Evolutionary conservation across 2,329 filamentous ascomycete species (phyloP), one percentile per base, ranked within the genome.

Genomic region (Endothia cerciana): DNA sequence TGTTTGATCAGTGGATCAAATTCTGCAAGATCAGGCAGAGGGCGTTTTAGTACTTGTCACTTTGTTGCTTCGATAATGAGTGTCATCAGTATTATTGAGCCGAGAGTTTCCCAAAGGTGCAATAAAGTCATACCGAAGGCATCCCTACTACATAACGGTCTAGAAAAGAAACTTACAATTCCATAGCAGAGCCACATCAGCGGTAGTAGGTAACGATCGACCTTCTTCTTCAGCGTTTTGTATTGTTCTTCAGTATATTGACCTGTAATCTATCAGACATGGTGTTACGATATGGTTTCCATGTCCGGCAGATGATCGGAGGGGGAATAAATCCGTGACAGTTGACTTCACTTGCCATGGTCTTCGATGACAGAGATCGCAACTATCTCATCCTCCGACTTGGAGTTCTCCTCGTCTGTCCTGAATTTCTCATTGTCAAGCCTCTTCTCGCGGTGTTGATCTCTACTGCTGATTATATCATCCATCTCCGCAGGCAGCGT

Each of bases 121-220:
- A 22, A 19, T 7, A 19, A 45, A n/a, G 17, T n/a, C n/a, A 36
- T 36, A 36, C 33, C 8, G 5, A n/a, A 45, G 41, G 19, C 41
- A 17, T 17, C 43, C 7, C 2, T 47, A 10, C 7, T 47, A 10
- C 6, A n/a, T 11, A 22, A 11, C n/a, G 19, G 10, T 22, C 17
- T 6, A 22, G 5, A 11, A 22, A 51, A 15, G 33, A 40, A 1
- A 61, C 59, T 49, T 19, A 61, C 59, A 59, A 83, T 79, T 43
- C 81, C 81, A 65, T 82, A 83, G 69, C 80, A 82, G 8, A 78
- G 72, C 76, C 78, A 83, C 80, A 83, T 83, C 51, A 83, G 70
- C 1, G 80, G 80, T 0, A 82, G 74, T 19, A 83, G 72, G 65
- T 78, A 81, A n/a, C 74, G 74, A 67, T 83, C 81, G 22, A 80